A percentile compares a stretch with the other conserved stretches of the same genome.
Conservation (phyloP, 495 filamentous ascomycete species). For the Mytilinidion resinicola region DNA sequence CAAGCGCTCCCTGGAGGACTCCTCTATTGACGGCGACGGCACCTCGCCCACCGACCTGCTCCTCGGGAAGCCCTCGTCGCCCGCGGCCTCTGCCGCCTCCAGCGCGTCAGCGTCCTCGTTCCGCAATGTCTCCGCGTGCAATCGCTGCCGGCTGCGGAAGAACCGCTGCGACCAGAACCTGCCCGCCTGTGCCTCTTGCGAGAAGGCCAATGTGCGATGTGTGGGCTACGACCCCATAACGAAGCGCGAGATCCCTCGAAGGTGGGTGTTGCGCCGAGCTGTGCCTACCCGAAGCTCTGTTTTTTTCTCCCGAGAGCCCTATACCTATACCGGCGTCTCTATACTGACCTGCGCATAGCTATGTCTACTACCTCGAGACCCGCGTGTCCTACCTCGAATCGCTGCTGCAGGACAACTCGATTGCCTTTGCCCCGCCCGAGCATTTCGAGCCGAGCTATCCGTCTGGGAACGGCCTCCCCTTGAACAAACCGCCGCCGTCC, state of each 20-base stretch:
- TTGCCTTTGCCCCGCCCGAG: slow-evolving; percentile 66
- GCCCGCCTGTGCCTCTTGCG: slow-evolving; percentile 82
- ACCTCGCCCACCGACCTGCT: slow-evolving; percentile 14
- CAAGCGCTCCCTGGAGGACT: slow-evolving; percentile 25
- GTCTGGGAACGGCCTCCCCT: slow-evolving; percentile 10
- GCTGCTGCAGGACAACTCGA: slow-evolving; percentile 61
- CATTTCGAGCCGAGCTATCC: slow-evolving; percentile 58
- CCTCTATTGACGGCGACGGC: slow-evolving; percentile 17
- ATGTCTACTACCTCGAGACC: slow-evolving; percentile 90
- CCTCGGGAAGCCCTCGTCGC: slow-evolving; percentile 18
- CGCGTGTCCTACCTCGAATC: slow-evolving; percentile 76
- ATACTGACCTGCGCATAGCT: slow-evolving; percentile 46
- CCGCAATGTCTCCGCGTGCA: slow-evolving; percentile 91
- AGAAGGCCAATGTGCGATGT: slow-evolving; percentile 81
- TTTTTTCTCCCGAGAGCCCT: background rate
- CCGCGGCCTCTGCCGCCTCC: slow-evolving; percentile 16
- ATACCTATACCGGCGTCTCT: background rate
- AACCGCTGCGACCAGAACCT: slow-evolving; percentile 91
- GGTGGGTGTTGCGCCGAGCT: slow-evolving; percentile 38
- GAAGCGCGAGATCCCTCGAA: slow-evolving; percentile 85
- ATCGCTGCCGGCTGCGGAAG: slow-evolving; percentile 85
- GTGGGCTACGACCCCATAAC: slow-evolving; percentile 95
- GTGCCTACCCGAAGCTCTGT: background rate
- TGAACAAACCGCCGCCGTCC: slow-evolving; percentile 3
- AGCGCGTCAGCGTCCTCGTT: slow-evolving; percentile 59